Conservation (phyloP, 176 grass and related monocot genomes). For the Oryza nivara region DNA sequence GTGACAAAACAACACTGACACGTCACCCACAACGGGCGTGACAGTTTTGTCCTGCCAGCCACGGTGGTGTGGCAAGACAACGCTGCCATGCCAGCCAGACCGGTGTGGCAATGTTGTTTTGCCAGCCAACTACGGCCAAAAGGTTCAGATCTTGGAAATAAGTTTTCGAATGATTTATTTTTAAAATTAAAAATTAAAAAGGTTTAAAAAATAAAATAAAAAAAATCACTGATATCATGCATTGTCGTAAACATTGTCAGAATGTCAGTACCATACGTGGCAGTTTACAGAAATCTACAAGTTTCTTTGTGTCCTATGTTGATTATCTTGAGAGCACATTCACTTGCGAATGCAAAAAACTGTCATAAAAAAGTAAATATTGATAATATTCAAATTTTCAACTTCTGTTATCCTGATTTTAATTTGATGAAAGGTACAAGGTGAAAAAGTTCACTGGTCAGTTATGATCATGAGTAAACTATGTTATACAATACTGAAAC, state of each 20-base stretch:
- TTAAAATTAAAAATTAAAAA: too few relatives aligned
- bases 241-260: background rate
- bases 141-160: too few relatives aligned
- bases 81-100: too few relatives aligned
- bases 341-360: constrained; percentile 2
- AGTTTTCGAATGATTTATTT: too few relatives aligned
- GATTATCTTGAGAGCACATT: constrained; percentile 20
- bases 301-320: background rate
- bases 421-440: background rate
- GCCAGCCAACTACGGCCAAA: too few relatives aligned
- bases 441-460: constrained; percentile 18
- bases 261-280: background rate
- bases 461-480: constrained; percentile 16
- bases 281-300: constrained; percentile 14
- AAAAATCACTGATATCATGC: background rate
- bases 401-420: constrained; percentile 11
- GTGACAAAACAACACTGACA: too few relatives aligned
- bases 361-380: constrained; percentile 8
- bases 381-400: background rate
- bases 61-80: too few relatives aligned
- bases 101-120: too few relatives aligned
- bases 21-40: too few relatives aligned
- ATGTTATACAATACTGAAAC: constrained; percentile 26
- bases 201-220: too few relatives aligned
- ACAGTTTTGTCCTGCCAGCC: too few relatives aligned